Percentiles rank a stretch among this genome's conserved stretches.
Evolutionary conservation across 805 yeast genomes (phyloP).

Genomic region (Starmerella riodocensis): DNA sequence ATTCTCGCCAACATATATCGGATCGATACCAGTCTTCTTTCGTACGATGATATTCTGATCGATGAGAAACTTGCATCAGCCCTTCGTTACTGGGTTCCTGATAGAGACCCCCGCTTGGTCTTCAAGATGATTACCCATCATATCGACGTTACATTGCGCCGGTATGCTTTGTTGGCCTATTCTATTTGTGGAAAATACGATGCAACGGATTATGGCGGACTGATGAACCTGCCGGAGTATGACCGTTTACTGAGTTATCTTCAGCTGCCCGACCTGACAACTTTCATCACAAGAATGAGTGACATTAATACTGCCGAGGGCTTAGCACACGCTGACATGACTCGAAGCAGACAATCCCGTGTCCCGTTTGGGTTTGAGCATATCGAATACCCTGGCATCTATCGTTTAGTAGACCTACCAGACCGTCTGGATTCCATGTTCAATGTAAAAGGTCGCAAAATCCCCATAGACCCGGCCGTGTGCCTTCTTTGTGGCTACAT

Average conservation of each 20-base stretch:
- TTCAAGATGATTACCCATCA: constrained; percentile 14
- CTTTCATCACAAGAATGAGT: constrained; percentile 9
- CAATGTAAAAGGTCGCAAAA: constrained; percentile 27
- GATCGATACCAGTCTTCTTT: background rate
- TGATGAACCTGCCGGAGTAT: constrained; percentile 19
- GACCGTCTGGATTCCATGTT: constrained; percentile 53
- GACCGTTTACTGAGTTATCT: constrained; percentile 19
- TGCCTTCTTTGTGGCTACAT: constrained; percentile 71
- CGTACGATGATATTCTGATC: background rate
- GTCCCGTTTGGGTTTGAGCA: constrained; percentile 3
- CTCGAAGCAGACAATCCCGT: background rate
- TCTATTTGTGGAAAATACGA: constrained; percentile 21
- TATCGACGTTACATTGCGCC: constrained; percentile 15
- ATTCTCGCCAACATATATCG: background rate
- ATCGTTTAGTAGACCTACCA: constrained; percentile 55
- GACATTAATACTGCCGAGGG: constrained; percentile 14
- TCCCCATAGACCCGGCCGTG: constrained; percentile 58
- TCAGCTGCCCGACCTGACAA: constrained; percentile 19
- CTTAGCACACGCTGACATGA: background rate
- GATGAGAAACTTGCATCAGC: background rate
- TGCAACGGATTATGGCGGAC: constrained; percentile 18
- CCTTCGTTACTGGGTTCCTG: background rate
- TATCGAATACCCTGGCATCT: constrained; percentile 51
- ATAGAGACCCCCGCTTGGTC: constrained; percentile 8
- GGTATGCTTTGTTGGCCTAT: constrained; percentile 15